Base-by-base conservation (phyloP, 768 basidiomycete genomes). In the Xerocomellus chrysenteron region DNA sequence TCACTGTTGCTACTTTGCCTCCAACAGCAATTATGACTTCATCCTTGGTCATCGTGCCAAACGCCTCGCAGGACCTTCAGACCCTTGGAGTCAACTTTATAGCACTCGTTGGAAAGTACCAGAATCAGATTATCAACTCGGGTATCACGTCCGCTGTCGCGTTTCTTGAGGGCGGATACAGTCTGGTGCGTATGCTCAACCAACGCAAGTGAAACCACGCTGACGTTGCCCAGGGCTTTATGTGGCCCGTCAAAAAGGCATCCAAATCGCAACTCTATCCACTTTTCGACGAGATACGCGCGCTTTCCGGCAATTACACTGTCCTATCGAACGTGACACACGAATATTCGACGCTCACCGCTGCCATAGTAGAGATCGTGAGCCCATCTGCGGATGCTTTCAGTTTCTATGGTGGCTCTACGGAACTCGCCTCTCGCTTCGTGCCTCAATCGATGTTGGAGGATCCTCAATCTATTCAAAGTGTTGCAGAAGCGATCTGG, bases 401-500 rank as follows among this genome's bases (percentile, higher is more conserved):
- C 19, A 57, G 48, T 24, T 39, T 48, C 16, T 60, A 65, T 10
- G 57, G 64, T 8, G 44, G 54, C 30, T 55, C 60, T 6, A 50
- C 45, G 4, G 44, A 56, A 28, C 35, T 56, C 5, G 26, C 58
- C 0, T 60, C 64, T 7, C 64, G 64, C 14, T 55, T 66, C 36
- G 43, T 65, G 3, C 61, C 65, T 17, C 49, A 33, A 19, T 49
- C 64, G 7, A 43, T 45, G 47, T 28, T 66, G 5, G 47, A 52
- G 24, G 46, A 52, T 2, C 16, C 53, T 5, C 32, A 30, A 1
- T 62, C 60, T 8, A 28, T 54, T 11, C 47, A 40, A 5, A 13
- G 3, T 5, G 49, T 66, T 26, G 64, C 64, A 1, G 50, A 60
- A 56, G 64, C 60, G 2, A 60, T 65, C 41, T 62, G 60, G 64